Percentiles rank a stretch among this genome's conserved stretches.
These are phyloP conservation scores for Prototheca wickerhamii DNA, from an alignment of 163 green algal species.

Conservation along the genomic window DNA sequence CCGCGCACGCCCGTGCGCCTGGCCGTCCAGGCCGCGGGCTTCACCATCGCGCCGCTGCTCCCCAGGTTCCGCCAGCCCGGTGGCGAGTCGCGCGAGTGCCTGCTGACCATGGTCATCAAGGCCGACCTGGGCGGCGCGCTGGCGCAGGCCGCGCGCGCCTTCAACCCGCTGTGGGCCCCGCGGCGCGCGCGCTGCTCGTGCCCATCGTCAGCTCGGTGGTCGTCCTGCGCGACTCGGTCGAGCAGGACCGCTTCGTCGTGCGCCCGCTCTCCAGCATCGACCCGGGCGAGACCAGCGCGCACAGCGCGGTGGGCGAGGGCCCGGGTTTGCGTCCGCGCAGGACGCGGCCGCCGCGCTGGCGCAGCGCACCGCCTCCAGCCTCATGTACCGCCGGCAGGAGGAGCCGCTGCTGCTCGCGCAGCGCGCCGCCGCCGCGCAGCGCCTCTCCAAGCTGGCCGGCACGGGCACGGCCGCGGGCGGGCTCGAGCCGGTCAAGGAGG, in stretches of 20 bases:
- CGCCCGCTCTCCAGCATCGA: conserved; percentile 19
- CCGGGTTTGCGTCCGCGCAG: neutral
- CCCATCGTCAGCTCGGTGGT: conserved; percentile 36
- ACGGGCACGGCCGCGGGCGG: too few relatives aligned
- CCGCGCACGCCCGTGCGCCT: conserved; percentile 28
- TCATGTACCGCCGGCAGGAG: neutral
- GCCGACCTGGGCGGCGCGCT: conserved; percentile 38
- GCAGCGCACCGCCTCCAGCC: conserved; percentile 1
- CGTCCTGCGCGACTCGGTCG: conserved; percentile 38
- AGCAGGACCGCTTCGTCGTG: conserved; percentile 43
- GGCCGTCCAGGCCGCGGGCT: conserved; percentile 35
- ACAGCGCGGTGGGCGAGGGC: too few relatives aligned
- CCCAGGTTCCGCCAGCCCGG: conserved; percentile 17
- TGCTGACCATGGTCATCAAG: conserved; percentile 45
- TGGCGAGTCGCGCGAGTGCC: conserved; percentile 23
- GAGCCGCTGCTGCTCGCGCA: conserved; percentile 2
- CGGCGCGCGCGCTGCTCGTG: conserved; percentile 27
- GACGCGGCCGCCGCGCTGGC: conserved; percentile 3
- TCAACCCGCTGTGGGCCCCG: neutral
- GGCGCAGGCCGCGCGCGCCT: conserved; percentile 8
- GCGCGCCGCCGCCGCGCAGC: neutral
- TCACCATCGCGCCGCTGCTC: conserved; percentile 40
- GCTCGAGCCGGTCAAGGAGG: too few relatives aligned
- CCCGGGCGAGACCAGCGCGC: too few relatives aligned
- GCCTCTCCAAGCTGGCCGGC: too few relatives aligned